phyloP scores from a whole-genome alignment of 805 yeast species.

The Dipodascopsis tothii region DNA sequence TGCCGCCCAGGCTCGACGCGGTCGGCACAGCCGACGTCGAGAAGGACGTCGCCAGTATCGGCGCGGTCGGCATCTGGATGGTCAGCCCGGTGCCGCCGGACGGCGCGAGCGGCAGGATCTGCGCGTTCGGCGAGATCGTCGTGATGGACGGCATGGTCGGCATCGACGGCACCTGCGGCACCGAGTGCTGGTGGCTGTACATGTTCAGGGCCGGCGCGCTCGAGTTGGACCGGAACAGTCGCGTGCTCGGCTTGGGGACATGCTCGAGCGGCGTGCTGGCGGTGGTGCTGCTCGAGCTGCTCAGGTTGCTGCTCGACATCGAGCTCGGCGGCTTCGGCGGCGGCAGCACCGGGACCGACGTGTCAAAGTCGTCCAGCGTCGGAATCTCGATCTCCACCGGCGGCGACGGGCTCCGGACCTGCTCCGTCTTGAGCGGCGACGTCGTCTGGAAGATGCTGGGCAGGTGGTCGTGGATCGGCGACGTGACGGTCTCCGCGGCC shows the following conservation, averaged over 20 bases:
- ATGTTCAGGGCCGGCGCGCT: constrained; percentile 1
- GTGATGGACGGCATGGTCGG: neutral
- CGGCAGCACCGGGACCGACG: too few relatives aligned
- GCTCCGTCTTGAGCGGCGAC: constrained; percentile 3
- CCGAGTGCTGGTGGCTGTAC: neutral
- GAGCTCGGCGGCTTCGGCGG: too few relatives aligned
- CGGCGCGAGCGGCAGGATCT: neutral
- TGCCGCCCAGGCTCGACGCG: too few relatives aligned
- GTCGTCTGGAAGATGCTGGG: too few relatives aligned
- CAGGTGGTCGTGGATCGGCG: too few relatives aligned
- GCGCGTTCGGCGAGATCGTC: neutral
- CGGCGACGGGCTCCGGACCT: constrained; percentile 14
- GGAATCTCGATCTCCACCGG: constrained; percentile 29
- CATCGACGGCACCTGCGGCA: too few relatives aligned
- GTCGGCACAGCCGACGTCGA: too few relatives aligned
- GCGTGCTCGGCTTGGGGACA: constrained; percentile 21
- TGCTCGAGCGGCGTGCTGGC: constrained; percentile 14
- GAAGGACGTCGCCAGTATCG: too few relatives aligned
- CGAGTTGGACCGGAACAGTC: constrained; percentile 25
- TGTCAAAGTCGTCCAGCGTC: constrained; percentile 27
- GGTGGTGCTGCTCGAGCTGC: constrained; percentile 18
- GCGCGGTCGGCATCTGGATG: too few relatives aligned
- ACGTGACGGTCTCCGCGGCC: constrained; percentile 6
- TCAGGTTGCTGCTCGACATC: constrained; percentile 24
- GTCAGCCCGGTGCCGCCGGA: neutral